A percentile compares a stretch with the other conserved stretches of the same genome.
Evolutionary conservation across 768 basidiomycete genomes (phyloP).

Genomic region (Russula vinacea): DNA sequence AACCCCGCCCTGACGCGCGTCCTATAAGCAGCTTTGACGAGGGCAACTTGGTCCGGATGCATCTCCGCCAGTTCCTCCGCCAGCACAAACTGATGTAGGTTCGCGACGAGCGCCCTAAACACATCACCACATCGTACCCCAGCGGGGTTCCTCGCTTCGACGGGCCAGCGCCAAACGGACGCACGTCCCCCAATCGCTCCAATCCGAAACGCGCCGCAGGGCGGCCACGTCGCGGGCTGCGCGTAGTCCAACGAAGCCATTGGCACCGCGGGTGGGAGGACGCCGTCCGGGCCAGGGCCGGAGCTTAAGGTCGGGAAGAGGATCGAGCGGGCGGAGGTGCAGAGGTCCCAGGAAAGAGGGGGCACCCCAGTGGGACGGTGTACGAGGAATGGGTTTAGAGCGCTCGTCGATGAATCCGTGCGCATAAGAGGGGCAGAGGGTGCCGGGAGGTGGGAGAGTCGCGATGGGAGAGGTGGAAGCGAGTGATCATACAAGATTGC

Average conservation of each 20-base stretch:
- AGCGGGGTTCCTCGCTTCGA: conserved; percentile 45
- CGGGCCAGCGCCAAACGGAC: conserved; percentile 51
- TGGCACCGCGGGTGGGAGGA: conserved; percentile 31
- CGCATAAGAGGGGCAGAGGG: conserved; percentile 2
- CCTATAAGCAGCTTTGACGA: conserved; percentile 14
- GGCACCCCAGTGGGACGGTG: conserved; percentile 44
- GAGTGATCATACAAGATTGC: conserved; percentile 39
- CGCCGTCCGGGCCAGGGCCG: conserved; percentile 34
- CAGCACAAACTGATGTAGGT: conserved; percentile 40
- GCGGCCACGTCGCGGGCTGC: conserved; percentile 66
- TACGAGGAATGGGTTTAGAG: conserved; percentile 56
- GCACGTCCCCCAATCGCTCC: conserved; percentile 50
- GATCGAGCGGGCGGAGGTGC: conserved; percentile 28
- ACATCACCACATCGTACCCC: conserved; percentile 55
- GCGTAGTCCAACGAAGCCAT: conserved; percentile 34
- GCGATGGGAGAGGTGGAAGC: conserved; percentile 44
- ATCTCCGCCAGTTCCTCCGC: conserved; percentile 34
- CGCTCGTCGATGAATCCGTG: conserved; percentile 47
- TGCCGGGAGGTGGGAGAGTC: conserved; percentile 40
- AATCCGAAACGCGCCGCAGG: conserved; percentile 56
- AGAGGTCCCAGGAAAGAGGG: conserved; percentile 51
- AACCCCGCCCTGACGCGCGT: conserved; percentile 27
- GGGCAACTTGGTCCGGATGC: conserved; percentile 21
- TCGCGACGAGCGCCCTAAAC: conserved; percentile 44
- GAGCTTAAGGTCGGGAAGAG: conserved; percentile 18